phyloP scores from a whole-genome alignment of 2,329 filamentous ascomycete genomes.

The Diaporthe destruens region DNA sequence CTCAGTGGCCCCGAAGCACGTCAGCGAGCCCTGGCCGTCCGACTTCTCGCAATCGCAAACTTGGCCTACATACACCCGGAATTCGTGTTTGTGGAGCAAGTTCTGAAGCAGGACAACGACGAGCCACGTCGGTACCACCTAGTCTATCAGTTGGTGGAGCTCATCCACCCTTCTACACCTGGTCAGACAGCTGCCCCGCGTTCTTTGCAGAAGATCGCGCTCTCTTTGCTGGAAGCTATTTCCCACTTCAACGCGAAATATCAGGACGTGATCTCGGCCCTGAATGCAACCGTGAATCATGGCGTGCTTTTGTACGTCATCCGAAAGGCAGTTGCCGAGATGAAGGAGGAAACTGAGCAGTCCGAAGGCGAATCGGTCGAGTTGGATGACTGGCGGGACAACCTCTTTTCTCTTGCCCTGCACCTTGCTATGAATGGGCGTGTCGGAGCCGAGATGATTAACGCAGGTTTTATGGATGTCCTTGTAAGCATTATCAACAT shows the following conservation, averaged over 20 bases:
- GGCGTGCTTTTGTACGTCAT: constrained; percentile 94
- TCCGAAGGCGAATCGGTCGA: constrained; percentile 72
- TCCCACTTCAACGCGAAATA: constrained; percentile 82
- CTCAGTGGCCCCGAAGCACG: constrained; percentile 73
- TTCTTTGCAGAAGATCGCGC: constrained; percentile 83
- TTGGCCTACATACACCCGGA: constrained; percentile 91
- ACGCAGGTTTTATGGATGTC: constrained; percentile 89
- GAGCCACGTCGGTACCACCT: constrained; percentile 91
- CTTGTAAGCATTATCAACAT: constrained; percentile 89
- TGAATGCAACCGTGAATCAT: constrained; percentile 96
- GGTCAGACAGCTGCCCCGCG: constrained; percentile 76
- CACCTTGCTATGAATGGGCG: constrained; percentile 81
- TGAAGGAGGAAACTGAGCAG: constrained; percentile 72
- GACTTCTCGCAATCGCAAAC: constrained; percentile 89
- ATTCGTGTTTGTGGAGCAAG: constrained; percentile 83
- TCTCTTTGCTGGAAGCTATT: constrained; percentile 87
- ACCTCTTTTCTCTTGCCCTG: constrained; percentile 87
- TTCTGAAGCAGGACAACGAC: constrained; percentile 88
- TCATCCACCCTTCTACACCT: constrained; percentile 85
- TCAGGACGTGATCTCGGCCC: constrained; percentile 86
- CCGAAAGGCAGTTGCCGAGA: constrained; percentile 87
- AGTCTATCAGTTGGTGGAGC: constrained; percentile 90
- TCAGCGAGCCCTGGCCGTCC: constrained; percentile 82
- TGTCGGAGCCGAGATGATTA: constrained; percentile 85
- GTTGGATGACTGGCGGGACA: constrained; percentile 89